phyloP scores from a whole-genome alignment of 331 rosid species.

The Quercus phellos region DNA sequence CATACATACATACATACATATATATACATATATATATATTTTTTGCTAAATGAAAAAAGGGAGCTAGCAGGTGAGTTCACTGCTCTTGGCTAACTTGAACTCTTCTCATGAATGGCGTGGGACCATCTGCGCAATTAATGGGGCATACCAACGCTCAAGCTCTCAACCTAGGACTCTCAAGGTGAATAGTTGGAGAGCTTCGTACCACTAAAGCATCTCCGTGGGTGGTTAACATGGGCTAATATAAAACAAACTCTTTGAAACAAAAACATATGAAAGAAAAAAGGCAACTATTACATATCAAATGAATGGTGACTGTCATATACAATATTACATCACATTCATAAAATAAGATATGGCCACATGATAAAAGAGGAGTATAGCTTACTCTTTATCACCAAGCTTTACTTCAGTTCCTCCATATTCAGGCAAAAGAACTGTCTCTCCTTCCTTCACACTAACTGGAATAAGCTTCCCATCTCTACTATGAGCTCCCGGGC shows the following conservation, averaged over 20 bases:
- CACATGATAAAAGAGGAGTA: background rate
- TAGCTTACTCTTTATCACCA: conserved; percentile 42
- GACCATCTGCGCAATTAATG: too few species aligned
- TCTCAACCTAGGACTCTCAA: too few species aligned
- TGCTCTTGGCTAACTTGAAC: too few species aligned
- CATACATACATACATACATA: too few species aligned
- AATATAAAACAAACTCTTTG: background rate
- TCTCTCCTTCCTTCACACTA: conserved; percentile 43
- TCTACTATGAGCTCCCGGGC: conserved; percentile 35
- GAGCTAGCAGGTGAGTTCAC: too few species aligned
- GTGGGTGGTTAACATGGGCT: background rate
- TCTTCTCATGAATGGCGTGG: too few species aligned
- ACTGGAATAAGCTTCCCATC: conserved; percentile 42
- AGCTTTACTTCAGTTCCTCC: conserved; percentile 57
- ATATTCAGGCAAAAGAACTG: conserved; percentile 48
- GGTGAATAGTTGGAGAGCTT: too few species aligned
- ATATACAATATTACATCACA: background rate
- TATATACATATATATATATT: too few species aligned
- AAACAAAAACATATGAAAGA: background rate
- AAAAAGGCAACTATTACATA: background rate
- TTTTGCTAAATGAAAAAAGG: too few species aligned
- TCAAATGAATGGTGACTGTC: background rate
- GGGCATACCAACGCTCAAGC: too few species aligned
- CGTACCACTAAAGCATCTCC: too few species aligned
- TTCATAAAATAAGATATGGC: background rate